These are phyloP conservation scores for Capsicum chinense DNA, from an alignment of 257 asterid species.

Conservation along the genomic window DNA sequence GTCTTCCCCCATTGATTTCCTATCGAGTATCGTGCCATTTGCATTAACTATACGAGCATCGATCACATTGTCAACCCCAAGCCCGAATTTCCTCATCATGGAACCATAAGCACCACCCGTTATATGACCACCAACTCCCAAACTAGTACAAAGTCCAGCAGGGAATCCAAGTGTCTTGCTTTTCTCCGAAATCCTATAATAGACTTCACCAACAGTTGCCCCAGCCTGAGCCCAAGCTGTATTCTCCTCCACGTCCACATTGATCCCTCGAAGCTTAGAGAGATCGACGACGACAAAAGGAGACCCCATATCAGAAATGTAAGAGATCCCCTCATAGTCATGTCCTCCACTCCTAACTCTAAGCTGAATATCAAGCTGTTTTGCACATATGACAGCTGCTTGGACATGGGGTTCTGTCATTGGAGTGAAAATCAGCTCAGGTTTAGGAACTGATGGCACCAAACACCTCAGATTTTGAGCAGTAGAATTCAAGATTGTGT, in stretches of 20 bases:
- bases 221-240: slow-evolving; percentile 22
- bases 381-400: slow-evolving; percentile 12
- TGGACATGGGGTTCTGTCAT: neutral
- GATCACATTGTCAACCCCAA: slow-evolving; percentile 20
- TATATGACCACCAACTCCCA: slow-evolving; percentile 26
- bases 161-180: slow-evolving; percentile 24
- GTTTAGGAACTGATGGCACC: slow-evolving; percentile 4
- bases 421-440: slow-evolving; percentile 9
- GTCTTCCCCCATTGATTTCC: slow-evolving; percentile 26
- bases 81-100: slow-evolving; percentile 24
- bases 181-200: slow-evolving; percentile 27
- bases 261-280: neutral
- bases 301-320: slow-evolving; percentile 18
- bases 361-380: neutral
- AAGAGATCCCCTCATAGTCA: slow-evolving; percentile 21
- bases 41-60: slow-evolving; percentile 6
- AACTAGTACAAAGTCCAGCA: slow-evolving; percentile 4
- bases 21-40: slow-evolving; percentile 18
- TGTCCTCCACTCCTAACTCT: slow-evolving; percentile 29
- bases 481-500: neutral
- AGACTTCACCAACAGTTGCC: slow-evolving; percentile 27
- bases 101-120: slow-evolving; percentile 26
- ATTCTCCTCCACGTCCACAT: neutral
- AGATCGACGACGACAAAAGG: slow-evolving; percentile 11
- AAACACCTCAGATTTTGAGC: slow-evolving; percentile 27